Evolutionary conservation across 2,329 filamentous ascomycete genomes (phyloP).

Genomic region (Penicillium sp.): DNA sequence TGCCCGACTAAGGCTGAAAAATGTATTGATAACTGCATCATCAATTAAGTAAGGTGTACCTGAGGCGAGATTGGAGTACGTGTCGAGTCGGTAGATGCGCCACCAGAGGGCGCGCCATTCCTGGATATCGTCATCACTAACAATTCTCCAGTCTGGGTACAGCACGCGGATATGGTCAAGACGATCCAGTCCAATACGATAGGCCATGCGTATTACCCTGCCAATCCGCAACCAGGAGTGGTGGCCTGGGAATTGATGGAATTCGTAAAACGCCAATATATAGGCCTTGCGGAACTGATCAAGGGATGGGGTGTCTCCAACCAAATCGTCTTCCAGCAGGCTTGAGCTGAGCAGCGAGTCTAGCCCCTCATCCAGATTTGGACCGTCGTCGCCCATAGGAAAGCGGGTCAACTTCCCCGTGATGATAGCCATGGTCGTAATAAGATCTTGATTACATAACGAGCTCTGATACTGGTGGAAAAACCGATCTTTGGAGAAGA

Average conservation of each 20-base stretch:
- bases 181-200: conserved; percentile 40
- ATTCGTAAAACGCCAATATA: conserved; percentile 43
- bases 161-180: conserved; percentile 35
- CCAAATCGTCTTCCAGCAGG: conserved; percentile 19
- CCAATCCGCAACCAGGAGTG: conserved; percentile 40
- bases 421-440: conserved; percentile 36
- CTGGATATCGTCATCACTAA: conserved; percentile 37
- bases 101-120: conserved; percentile 45
- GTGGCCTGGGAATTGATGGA: conserved; percentile 42
- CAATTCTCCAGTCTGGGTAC: conserved; percentile 30
- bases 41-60: conserved; percentile 25
- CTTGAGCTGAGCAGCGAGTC: conserved; percentile 21
- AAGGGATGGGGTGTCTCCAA: conserved; percentile 23
- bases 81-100: conserved; percentile 44
- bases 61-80: conserved; percentile 41
- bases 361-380: conserved; percentile 4
- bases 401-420: conserved; percentile 31
- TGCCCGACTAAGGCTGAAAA: too few relatives aligned
- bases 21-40: conserved; percentile 1
- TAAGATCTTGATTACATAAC: conserved; percentile 23
- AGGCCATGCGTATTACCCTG: conserved; percentile 40
- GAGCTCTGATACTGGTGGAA: conserved; percentile 29
- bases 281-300: conserved; percentile 39
- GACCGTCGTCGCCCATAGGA: not conserved
- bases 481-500: conserved; percentile 35